A percentile compares a stretch with the other conserved stretches of the same genome.
These are phyloP conservation scores for Colletotrichum paranaense DNA, from an alignment of 2,329 filamentous ascomycete genomes.

Conservation along the genomic window DNA sequence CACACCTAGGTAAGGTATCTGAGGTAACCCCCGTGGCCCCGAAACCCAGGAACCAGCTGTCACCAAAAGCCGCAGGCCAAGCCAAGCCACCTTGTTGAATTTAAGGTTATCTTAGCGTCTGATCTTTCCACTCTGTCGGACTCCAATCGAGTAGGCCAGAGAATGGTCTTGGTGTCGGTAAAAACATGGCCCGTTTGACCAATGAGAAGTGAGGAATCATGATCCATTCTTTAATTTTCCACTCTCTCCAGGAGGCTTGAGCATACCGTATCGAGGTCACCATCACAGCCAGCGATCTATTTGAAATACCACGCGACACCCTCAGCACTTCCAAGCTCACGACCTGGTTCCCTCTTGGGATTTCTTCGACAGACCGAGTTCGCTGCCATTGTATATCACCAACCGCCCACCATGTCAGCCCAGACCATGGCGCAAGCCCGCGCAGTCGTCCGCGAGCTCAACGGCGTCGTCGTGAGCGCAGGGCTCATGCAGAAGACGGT, in stretches of 20 bases:
- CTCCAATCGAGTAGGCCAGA: not conserved
- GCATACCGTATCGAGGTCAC: not conserved
- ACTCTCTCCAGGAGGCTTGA: too few relatives aligned
- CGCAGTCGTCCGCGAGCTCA: constrained; percentile 61
- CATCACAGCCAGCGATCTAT: not conserved
- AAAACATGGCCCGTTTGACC: not conserved
- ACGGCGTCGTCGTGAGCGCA: constrained; percentile 80
- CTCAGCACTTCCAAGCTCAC: too few relatives aligned
- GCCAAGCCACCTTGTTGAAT: not conserved
- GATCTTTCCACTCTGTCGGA: not conserved
- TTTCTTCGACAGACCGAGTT: not conserved
- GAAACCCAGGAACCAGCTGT: not conserved
- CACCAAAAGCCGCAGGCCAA: not conserved
- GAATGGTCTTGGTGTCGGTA: not conserved
- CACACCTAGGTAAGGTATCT: too few relatives aligned
- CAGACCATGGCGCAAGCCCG: constrained; percentile 49
- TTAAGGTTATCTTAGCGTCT: constrained; percentile 18
- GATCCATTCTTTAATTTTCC: not conserved
- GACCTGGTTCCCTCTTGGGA: not conserved
- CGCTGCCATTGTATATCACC: too few relatives aligned
- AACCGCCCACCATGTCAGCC: constrained; percentile 49
- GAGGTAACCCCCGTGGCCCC: too few relatives aligned
- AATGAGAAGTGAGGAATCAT: not conserved
- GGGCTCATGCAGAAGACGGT: constrained; percentile 84
- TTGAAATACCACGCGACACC: not conserved